These are phyloP conservation scores for Paramecium biaurelia DNA, from an alignment of 73 alveolate species.

Conservation along the genomic window DNA sequence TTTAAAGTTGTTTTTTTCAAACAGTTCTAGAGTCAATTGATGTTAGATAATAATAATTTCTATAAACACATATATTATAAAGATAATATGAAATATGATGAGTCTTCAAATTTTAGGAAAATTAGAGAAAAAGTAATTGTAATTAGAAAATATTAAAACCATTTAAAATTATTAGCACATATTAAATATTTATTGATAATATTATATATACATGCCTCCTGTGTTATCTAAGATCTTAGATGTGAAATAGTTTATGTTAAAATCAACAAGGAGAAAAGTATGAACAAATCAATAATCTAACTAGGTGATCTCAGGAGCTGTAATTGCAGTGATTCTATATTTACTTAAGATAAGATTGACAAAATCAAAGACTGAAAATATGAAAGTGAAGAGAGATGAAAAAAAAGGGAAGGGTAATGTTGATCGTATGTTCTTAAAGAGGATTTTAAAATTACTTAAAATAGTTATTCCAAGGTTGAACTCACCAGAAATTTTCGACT, in stretches of 20 bases:
- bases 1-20: neutral
- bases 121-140: neutral
- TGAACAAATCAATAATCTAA: neutral
- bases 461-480: constrained; percentile 77
- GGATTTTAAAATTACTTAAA: constrained; percentile 68
- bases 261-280: neutral
- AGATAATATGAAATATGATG: neutral
- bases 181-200: neutral
- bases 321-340: neutral
- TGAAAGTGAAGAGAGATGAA: constrained; percentile 42
- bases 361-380: constrained; percentile 36
- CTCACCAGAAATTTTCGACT: constrained; percentile 67
- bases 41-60: neutral
- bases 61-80: neutral
- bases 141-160: neutral
- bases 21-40: neutral
- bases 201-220: constrained; percentile 31
- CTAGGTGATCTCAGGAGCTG: constrained; percentile 32
- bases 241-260: constrained; percentile 4
- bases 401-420: constrained; percentile 78
- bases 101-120: neutral
- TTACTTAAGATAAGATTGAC: constrained; percentile 33
- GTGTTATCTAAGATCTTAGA: constrained; percentile 1
- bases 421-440: constrained; percentile 74
- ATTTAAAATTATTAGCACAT: neutral